phyloP scores from a whole-genome alignment of 2,329 filamentous ascomycete genomes.

The Aspergillus pseudotamarii region DNA sequence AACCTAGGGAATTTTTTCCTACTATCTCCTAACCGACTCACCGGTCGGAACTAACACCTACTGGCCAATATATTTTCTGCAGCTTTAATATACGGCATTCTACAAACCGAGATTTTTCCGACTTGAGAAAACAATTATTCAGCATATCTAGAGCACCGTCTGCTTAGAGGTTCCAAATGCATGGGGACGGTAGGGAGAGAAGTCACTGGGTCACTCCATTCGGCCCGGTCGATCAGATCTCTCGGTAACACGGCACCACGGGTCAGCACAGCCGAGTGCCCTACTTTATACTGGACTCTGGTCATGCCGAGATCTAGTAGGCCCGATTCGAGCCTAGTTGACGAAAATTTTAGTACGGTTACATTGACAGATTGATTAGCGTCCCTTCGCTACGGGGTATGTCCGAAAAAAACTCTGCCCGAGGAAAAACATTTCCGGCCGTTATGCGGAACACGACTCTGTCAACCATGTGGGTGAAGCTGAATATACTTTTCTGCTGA shows the following conservation, averaged over 20 bases:
- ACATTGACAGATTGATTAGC: neutral
- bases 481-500: neutral
- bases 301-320: neutral
- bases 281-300: neutral
- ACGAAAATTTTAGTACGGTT: neutral
- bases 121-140: neutral
- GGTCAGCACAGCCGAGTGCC: constrained; percentile 5
- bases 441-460: neutral
- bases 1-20: neutral
- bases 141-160: neutral
- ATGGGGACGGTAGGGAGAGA: neutral
- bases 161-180: neutral
- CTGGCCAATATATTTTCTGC: neutral
- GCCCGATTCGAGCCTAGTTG: constrained; percentile 1
- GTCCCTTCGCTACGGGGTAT: neutral
- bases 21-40: neutral
- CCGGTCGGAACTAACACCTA: neutral
- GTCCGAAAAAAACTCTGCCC: neutral
- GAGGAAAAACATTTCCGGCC: neutral
- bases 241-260: constrained; percentile 14
- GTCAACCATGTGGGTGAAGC: constrained; percentile 1
- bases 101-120: neutral
- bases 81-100: neutral
- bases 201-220: constrained; percentile 11
- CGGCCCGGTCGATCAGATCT: constrained; percentile 20